Evolutionary conservation across 2,329 filamentous ascomycete species (phyloP), one percentile per base, ranked within the genome.

Genomic region (Diplocarpon rosae): DNA sequence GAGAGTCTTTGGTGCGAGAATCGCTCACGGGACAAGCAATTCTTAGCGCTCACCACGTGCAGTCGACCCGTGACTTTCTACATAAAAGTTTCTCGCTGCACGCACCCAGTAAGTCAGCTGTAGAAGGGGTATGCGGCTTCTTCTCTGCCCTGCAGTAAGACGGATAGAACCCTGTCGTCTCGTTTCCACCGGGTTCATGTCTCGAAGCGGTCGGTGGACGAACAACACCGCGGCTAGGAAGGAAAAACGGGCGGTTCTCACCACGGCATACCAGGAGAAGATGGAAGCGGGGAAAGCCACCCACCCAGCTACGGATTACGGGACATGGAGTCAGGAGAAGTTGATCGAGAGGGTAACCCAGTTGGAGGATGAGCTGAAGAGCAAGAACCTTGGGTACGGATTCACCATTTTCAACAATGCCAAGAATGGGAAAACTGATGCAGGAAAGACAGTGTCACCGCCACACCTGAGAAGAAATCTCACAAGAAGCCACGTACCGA

Each of bases 311-410:
- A 9, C 30, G 30, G 66, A 69, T 41, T 89, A 89, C 65, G 69
- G 70, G 33, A 70, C 69, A 51, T 89, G 83, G 83, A 79, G 74
- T 43, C 78, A 76, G 50, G 71, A 78, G 32, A 76, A 76, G 36
- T 75, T 92, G 31, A 74, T 92, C 35, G 66, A 75, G 52, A 74
- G 82, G 33, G 78, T 93, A 37, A 73, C 69, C 13, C 67, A 75
- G 41, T 69, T 92, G 6, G 86, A 93, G 62, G 61, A 69, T 4
- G 73, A 85, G 57, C 65, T 88, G 12, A 70, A 73, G 42, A 65
- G 59, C n/a, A 69, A 70, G 36, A 71, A 66, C 17, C 52, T 63
- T 31, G 56, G 52, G 56, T 61, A 45, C 31, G 13, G 13, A 29
- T 16, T 6, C 2, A 20, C n/a, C 20, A 24, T 24, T 24, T 24